These are phyloP conservation scores for Talaromyces sp. DNA, from an alignment of 2,329 filamentous ascomycete genomes.

Conservation along the genomic window DNA sequence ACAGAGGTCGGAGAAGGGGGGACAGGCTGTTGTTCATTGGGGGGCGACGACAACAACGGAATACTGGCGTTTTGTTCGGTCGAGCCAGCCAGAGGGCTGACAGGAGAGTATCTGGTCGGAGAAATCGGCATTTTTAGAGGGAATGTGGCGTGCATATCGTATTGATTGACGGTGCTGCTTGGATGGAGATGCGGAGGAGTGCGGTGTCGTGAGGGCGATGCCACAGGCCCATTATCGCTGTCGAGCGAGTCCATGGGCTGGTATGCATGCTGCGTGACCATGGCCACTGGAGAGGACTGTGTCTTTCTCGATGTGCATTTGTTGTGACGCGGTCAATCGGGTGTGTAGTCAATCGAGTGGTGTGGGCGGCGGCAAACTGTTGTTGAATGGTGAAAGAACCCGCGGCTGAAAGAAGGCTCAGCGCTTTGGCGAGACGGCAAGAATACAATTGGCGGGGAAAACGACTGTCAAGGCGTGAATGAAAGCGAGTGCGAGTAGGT, in stretches of 20 bases:
- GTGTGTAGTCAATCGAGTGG: background rate
- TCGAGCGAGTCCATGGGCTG: conserved; percentile 28
- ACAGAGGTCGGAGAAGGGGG: conserved; percentile 1
- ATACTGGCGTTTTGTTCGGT: background rate
- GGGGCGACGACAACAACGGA: background rate
- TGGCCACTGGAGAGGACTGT: conserved; percentile 33
- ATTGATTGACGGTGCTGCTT: conserved; percentile 16
- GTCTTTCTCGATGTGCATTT: conserved; percentile 38
- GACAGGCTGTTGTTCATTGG: conserved; percentile 1
- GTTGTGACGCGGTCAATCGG: conserved; percentile 16
- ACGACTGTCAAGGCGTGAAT: background rate
- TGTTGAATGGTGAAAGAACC: background rate
- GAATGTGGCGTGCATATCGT: conserved; percentile 1
- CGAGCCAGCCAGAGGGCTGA: conserved; percentile 5
- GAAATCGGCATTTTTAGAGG: background rate
- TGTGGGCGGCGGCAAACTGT: background rate
- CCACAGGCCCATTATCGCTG: conserved; percentile 22
- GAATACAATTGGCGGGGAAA: conserved; percentile 1
- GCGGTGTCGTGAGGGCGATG: conserved; percentile 19
- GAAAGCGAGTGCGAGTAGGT: background rate
- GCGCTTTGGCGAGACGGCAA: conserved; percentile 2
- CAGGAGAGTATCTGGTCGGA: conserved; percentile 6
- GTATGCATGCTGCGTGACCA: conserved; percentile 39
- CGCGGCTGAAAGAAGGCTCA: background rate
- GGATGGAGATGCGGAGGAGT: conserved; percentile 24